Percentiles rank a stretch among this genome's conserved stretches.
These are phyloP conservation scores for Ustilago trichophora DNA, from an alignment of 1,284 basidiomycete species.

Conservation along the genomic window DNA sequence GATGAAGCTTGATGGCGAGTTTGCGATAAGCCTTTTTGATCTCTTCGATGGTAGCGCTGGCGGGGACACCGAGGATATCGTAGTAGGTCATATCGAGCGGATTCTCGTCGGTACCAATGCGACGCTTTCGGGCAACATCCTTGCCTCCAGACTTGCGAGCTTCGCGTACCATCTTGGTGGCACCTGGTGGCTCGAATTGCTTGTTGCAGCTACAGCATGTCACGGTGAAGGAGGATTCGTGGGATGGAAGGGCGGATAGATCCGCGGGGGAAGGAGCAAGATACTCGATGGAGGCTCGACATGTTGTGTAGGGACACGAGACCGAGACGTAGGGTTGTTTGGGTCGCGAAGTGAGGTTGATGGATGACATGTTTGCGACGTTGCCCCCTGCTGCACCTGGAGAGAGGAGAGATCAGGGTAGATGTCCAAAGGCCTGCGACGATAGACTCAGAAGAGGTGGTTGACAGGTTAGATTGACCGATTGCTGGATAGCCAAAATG, in stretches of 20 bases:
- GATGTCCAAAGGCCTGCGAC: no score
- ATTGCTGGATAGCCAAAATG: not conserved
- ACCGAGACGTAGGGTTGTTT: conserved; percentile 58
- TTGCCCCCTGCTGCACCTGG: no score
- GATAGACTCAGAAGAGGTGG: no score
- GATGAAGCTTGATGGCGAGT: conserved; percentile 84
- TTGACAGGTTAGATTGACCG: no score
- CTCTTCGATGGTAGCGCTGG: conserved; percentile 81
- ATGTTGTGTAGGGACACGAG: conserved; percentile 60
- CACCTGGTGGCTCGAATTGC: conserved; percentile 63
- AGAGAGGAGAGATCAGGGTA: no score
- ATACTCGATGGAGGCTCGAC: conserved; percentile 61
- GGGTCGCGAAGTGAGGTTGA: conserved; percentile 52
- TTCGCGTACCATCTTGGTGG: conserved; percentile 57
- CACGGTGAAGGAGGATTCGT: conserved; percentile 61
- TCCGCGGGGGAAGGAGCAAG: conserved; percentile 41
- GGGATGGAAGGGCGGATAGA: conserved; percentile 39
- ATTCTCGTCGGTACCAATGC: conserved; percentile 65
- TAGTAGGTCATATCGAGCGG: conserved; percentile 66
- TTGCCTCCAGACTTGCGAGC: conserved; percentile 46
- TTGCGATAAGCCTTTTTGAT: conserved; percentile 96
- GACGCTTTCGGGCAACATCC: conserved; percentile 46
- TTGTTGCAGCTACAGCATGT: conserved; percentile 59
- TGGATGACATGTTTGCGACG: conserved; percentile 17
- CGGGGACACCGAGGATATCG: conserved; percentile 77